Evolutionary conservation across 2,329 filamentous ascomycete genomes (phyloP), one percentile per base, ranked within the genome.

Genomic region (Paraconiothyrium brasiliense): DNA sequence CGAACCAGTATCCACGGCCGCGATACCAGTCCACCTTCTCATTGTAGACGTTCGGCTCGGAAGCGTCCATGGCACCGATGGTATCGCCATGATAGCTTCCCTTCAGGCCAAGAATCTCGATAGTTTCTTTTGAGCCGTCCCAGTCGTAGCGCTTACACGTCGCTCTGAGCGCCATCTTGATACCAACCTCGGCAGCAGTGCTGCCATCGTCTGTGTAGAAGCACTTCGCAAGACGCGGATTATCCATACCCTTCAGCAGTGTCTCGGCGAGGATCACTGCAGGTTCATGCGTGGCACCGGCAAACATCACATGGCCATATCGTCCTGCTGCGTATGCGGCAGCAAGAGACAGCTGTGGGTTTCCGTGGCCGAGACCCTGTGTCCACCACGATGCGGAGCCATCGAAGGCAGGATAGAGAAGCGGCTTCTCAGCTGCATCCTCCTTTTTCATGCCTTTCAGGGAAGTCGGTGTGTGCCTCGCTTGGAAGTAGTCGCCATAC

Each of bases 331-430:
- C 92, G 71, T 95, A 90, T 0, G 92, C 91, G 1, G 92, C 92
- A 0, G 91, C 88, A 1, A 95, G 84, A 0, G 91, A 86, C 0
- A 96, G 82, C 0, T 84, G 80, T 0, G 92, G 86, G 68, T 92
- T 93, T 6, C 89, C 90, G 67, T 96, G 93, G 1, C 93, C 92
- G 0, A 96, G 84, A 2, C 92, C 92, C 77, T 96, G 93, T 0
- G 92, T 96, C 92, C 93, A 96, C 92, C 93, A 96, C 0, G 92
- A 94, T 0, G 92, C 92, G 0, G 92, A 95, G 2, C 90, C 92
- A 68, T 96, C 93, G 58, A 95, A 93, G 0, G 90, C 89, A 0
- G 91, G 85, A 49, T 84, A 84, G 0, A 92, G 78, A 3, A 88
- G 71, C 7, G 79, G 68, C 66, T 34, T 16, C 60, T 68, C 14